Conservation (phyloP, 768 basidiomycete genomes). For the Russula sp. region DNA sequence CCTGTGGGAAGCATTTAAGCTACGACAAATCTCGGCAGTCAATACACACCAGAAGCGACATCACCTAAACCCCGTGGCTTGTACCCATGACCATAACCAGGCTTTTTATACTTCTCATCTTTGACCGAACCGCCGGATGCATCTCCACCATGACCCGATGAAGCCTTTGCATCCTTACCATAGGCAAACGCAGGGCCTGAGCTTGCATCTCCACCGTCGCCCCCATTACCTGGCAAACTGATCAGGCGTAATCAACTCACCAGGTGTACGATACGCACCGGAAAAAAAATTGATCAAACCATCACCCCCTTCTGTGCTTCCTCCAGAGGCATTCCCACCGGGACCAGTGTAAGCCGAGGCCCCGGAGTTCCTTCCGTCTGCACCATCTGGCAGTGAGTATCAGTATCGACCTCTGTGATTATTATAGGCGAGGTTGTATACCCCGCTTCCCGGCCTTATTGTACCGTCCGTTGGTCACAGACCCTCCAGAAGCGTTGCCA, state of each 20-base stretch:
- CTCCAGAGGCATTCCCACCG: slow-evolving; percentile 17
- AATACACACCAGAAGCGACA: slow-evolving; percentile 26
- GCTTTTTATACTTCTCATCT: neutral
- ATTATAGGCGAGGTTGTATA: neutral
- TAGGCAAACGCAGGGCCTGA: slow-evolving; percentile 25
- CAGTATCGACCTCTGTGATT: neutral
- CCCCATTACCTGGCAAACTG: slow-evolving; percentile 9
- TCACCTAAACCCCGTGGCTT: slow-evolving; percentile 22
- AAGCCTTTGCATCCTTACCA: slow-evolving; percentile 24
- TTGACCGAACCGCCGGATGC: slow-evolving; percentile 27
- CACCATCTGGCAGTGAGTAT: neutral
- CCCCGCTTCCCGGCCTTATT: neutral
- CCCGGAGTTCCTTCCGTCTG: neutral
- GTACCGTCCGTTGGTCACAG: neutral
- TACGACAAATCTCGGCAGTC: neutral
- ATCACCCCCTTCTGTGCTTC: neutral
- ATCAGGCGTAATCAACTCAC: neutral
- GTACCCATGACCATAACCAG: neutral
- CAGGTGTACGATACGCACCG: neutral
- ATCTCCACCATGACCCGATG: slow-evolving; percentile 25
- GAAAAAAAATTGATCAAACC: slow-evolving; percentile 15
- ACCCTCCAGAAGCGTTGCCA: slow-evolving; percentile 2
- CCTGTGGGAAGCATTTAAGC: neutral
- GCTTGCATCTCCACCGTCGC: slow-evolving; percentile 24
- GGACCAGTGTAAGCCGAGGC: slow-evolving; percentile 6